Base-by-base conservation (phyloP, 305 asterid species). In the Rubia peregrina region DNA sequence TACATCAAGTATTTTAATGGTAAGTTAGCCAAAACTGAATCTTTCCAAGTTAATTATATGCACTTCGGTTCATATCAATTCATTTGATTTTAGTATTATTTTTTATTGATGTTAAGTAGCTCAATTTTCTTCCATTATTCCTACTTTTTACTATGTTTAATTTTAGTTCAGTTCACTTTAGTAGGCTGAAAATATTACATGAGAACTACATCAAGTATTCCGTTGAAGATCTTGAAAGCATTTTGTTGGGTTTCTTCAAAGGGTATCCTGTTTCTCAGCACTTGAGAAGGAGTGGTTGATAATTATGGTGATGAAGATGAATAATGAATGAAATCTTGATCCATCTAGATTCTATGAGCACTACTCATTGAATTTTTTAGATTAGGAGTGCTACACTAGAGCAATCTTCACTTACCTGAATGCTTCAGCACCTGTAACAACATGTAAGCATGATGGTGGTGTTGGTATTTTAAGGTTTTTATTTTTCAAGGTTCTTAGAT, bases 191-290 rank as follows among this genome's bases (percentile, higher is more conserved):
- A n/a, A n/a, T n/a, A n/a, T n/a, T n/a, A n/a, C n/a, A n/a, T n/a
- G 84, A 85, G 73, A 83, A 85, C 62, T 85, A 83, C 57, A 83
- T 81, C 64, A 85, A 83, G 67, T 83, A 81, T 76, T 77, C 87
- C 11, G 85, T 77, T 17, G 89, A 85, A 73, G 90, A 85, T 72
- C 87, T 85, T 71, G 88, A 85, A 78, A 75, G 53, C 61, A 79
- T 79, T 0, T 81, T 83, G 12, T 76, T 85, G 78, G 88, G 82
- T 73, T 78, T 83, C 78, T 85, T 85, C 11, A 86, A 83, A 77
- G 90, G 85, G 56, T 61, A 73, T 70, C 73, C 86, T 6, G 82
- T 77, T 13, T 79, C 87, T 59, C 85, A 74, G 68, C 86, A 81
- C 61, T 49, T 76, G 78, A 75, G 86, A 72, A 81, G 78, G 72